Evolutionary conservation across 129 eudicot genomes (phyloP).

Genomic region (Erigeron canadensis): DNA sequence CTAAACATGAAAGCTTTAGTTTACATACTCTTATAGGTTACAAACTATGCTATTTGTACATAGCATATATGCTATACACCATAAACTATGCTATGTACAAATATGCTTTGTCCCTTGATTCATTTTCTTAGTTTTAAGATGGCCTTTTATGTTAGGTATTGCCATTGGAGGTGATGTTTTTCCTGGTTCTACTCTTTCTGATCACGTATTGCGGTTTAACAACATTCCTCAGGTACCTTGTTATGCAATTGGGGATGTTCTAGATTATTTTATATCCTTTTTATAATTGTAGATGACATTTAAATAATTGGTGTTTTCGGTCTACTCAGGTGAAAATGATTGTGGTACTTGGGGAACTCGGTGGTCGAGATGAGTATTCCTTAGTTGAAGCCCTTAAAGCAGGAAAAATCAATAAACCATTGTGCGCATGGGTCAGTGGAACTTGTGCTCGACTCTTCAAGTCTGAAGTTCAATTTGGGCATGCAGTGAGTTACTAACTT

Average conservation of each 20-base stretch:
- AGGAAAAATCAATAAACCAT: slow-evolving; percentile 88
- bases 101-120: too few relatives aligned
- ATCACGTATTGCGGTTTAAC: slow-evolving; percentile 89
- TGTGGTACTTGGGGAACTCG: slow-evolving; percentile 96
- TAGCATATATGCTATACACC: too few relatives aligned
- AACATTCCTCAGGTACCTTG: slow-evolving; percentile 88
- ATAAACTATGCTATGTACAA: too few relatives aligned
- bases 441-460: slow-evolving; percentile 95
- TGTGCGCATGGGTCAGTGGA: slow-evolving; percentile 99
- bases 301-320: slow-evolving; percentile 1
- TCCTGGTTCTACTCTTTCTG: slow-evolving; percentile 96
- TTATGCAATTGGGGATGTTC: neutral
- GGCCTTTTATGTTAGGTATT: slow-evolving; percentile 47
- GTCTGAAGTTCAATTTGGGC: slow-evolving; percentile 98
- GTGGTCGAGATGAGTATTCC: slow-evolving; percentile 98
- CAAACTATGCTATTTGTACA: too few relatives aligned
- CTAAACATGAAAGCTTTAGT: neutral
- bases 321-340: slow-evolving; percentile 75
- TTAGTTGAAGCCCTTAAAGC: slow-evolving; percentile 92
- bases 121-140: neutral
- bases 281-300: slow-evolving; percentile 1
- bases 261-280: slow-evolving; percentile 3
- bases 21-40: too few relatives aligned
- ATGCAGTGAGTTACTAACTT: slow-evolving; percentile 66
- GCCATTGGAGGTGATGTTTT: slow-evolving; percentile 99